Evolutionary conservation across 495 filamentous ascomycete genomes (phyloP).

Genomic region (Xylaria sp.): DNA sequence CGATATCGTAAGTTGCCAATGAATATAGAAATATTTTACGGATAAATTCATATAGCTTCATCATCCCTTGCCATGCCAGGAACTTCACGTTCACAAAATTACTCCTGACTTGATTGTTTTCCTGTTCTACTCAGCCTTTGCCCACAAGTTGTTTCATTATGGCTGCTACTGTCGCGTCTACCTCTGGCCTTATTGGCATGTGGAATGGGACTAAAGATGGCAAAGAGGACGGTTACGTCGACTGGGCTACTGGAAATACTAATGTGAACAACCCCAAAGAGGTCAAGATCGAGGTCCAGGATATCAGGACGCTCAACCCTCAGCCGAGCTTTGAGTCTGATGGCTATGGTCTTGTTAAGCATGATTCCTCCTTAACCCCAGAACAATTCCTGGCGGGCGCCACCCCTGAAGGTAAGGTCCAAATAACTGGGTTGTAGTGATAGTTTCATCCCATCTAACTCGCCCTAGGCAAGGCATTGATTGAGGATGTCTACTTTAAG

Average conservation of each 20-base stretch:
- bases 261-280: conserved; percentile 38
- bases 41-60: conserved; percentile 35
- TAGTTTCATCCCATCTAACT: not conserved
- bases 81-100: conserved; percentile 16
- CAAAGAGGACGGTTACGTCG: conserved; percentile 34
- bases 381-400: conserved; percentile 40
- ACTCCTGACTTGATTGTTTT: conserved; percentile 17
- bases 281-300: conserved; percentile 38
- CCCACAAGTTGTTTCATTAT: conserved; percentile 24
- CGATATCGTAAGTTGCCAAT: not conserved
- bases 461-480: conserved; percentile 35
- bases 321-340: conserved; percentile 33
- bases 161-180: conserved; percentile 39
- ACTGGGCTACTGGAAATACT: conserved; percentile 36
- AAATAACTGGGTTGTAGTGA: not conserved
- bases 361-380: conserved; percentile 38
- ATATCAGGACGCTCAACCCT: conserved; percentile 37
- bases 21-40: not conserved
- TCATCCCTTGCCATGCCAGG: conserved; percentile 1
- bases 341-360: conserved; percentile 41
- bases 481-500: conserved; percentile 41
- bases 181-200: conserved; percentile 42
- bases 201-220: conserved; percentile 41
- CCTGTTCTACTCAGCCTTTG: conserved; percentile 11
- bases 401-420: conserved; percentile 35